phyloP scores from a whole-genome alignment of 441 rosid genomes.

The Pelargonium citronellum region DNA sequence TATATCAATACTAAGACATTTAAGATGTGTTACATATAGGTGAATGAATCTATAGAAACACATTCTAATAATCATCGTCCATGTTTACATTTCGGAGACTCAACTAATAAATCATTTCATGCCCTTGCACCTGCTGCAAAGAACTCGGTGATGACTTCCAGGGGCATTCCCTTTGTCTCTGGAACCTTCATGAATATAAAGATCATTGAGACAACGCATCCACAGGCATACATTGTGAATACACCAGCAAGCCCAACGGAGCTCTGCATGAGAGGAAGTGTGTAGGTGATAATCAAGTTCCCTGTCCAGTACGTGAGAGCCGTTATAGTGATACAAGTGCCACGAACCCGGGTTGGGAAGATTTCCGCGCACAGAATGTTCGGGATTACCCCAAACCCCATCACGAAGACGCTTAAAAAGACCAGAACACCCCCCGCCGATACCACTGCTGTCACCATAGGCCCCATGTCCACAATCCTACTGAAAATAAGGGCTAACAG shows the following conservation, averaged over 20 bases:
- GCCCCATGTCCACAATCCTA: constrained; percentile 30
- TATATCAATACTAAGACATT: too few species aligned
- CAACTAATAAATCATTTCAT: too few species aligned
- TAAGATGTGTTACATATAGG: too few species aligned
- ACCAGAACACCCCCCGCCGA: constrained; percentile 38
- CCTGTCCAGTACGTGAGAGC: constrained; percentile 59
- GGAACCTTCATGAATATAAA: constrained; percentile 29
- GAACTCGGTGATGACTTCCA: constrained; percentile 33
- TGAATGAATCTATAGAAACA: too few species aligned
- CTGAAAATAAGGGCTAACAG: constrained; percentile 34
- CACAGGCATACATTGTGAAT: constrained; percentile 37
- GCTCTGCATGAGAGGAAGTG: constrained; percentile 42
- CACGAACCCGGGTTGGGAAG: constrained; percentile 53
- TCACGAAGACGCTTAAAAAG: constrained; percentile 47
- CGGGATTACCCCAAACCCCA: constrained; percentile 52
- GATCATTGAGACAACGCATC: constrained; percentile 20
- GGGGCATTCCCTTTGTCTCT: constrained; percentile 34
- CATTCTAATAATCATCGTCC: too few species aligned
- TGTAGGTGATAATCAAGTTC: constrained; percentile 51
- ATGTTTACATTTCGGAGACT: too few species aligned
- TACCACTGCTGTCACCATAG: constrained; percentile 27
- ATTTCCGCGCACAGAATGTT: constrained; percentile 53
- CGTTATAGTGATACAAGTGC: constrained; percentile 65
- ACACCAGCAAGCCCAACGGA: constrained; percentile 42
- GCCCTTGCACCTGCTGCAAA: constrained; percentile 24